Base-by-base conservation (phyloP, 2,329 filamentous ascomycete species). In the Capronia americana region DNA sequence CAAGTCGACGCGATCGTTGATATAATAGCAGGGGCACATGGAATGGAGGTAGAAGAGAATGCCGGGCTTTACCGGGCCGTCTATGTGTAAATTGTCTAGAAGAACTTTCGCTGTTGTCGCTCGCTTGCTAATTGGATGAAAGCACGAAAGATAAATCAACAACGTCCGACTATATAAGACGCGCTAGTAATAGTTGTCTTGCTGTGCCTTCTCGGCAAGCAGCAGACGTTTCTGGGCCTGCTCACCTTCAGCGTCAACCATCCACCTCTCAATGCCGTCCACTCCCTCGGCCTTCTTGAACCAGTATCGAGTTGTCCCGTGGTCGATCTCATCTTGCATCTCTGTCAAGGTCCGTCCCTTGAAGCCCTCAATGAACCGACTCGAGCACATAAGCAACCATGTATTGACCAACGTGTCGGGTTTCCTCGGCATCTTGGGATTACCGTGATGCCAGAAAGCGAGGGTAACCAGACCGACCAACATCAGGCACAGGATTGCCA, bases 381-480 rank as follows among this genome's bases (percentile, higher is more conserved):
- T 59, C 41, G 41, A 34, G 28, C 57, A 61, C 54, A 70, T 51
- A 20, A 69, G 58, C 50, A 70, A 38, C 66, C 58, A 64, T 11
- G 62, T 61, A 28, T 48, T 59, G 50, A 59, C 46, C 38, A 70
- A 26, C 4, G 66, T 66, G 34, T 62, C 58, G 11, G 63, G 63
- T 24, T 32, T 50, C 26, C 58, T 50, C 23, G 57, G 58, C 57
- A 65, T 56, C 48, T 44, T 41, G 32, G 63, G 63, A 41, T 65
- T 61, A 12, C 28, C 30, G 34, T 30, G 24, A 28, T 57, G 50
- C 63, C 63, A 61, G 48, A 61, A 62, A 20, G 61, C 17, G 23
- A 65, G 32, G 2, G 63, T 34, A 20, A 62, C n/a, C 48, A 56
- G 32, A 23, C 28, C 58, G 8, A 50, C 48, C n/a, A 56, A n/a